Conservation (phyloP, 768 basidiomycete species). For the Cystofilobasidium bisporidii region DNA sequence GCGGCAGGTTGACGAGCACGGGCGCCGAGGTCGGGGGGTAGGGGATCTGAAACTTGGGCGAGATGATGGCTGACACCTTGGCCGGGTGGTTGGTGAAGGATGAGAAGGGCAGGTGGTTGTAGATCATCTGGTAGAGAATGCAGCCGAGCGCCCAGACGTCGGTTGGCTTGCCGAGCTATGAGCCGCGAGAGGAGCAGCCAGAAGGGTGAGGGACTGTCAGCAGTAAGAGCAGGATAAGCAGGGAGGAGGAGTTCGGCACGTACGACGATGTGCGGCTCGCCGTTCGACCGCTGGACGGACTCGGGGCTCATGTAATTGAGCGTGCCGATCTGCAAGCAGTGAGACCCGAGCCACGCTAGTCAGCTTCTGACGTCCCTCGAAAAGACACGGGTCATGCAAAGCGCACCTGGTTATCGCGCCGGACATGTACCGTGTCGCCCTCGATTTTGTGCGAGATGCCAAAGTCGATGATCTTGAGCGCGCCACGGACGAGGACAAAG, state of each 20-base stretch:
- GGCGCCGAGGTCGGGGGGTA: constrained; percentile 49
- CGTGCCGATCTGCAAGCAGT: constrained; percentile 63
- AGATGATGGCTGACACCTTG: constrained; percentile 91
- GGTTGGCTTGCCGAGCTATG: constrained; percentile 68
- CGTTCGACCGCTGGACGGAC: constrained; percentile 68
- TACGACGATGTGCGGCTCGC: constrained; percentile 76
- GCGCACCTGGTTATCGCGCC: constrained; percentile 83
- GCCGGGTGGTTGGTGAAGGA: constrained; percentile 56
- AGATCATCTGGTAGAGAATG: constrained; percentile 97
- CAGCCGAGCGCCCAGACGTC: constrained; percentile 98
- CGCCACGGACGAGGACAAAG: constrained; percentile 89
- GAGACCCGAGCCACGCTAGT: neutral
- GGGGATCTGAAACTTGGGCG: constrained; percentile 63
- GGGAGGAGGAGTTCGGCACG: constrained; percentile 25
- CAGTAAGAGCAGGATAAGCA: neutral
- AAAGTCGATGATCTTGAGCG: constrained; percentile 95
- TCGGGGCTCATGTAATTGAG: constrained; percentile 99
- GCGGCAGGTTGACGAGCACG: neutral
- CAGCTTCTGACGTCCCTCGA: neutral
- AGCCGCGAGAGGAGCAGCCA: neutral
- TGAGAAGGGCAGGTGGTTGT: constrained; percentile 85
- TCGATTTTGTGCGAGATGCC: constrained; percentile 99
- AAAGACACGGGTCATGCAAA: too few species aligned
- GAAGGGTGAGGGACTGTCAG: constrained; percentile 8
- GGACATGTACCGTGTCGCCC: constrained; percentile 96